phyloP scores from a whole-genome alignment of 192 early-diverging fungal species.

The Chytriomyces hyalinus region DNA sequence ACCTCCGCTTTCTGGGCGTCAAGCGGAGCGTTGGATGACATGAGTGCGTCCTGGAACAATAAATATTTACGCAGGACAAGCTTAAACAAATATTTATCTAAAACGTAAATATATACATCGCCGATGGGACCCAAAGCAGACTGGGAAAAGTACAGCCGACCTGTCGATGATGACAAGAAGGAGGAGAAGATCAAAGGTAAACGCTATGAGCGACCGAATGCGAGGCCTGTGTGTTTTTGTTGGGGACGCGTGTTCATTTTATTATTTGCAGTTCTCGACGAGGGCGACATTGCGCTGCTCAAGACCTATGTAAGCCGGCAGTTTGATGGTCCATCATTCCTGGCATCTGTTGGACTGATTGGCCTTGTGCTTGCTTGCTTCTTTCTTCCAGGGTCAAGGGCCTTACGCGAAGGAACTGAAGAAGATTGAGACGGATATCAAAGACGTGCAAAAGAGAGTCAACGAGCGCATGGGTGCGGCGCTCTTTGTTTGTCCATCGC shows the following conservation, averaged over 20 bases:
- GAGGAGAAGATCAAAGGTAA: conserved; percentile 84
- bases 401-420: conserved; percentile 96
- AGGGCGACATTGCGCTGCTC: conserved; percentile 87
- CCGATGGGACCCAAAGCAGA: conserved; percentile 85
- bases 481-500: too few relatives aligned
- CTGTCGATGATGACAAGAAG: conserved; percentile 75
- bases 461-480: conserved; percentile 94
- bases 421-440: conserved; percentile 91
- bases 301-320: conserved; percentile 82
- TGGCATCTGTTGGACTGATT: neutral
- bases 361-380: neutral
- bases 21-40: conserved; percentile 1
- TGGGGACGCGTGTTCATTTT: conserved; percentile 13
- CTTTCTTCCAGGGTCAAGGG: conserved; percentile 81
- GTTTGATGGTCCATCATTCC: neutral
- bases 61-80: neutral
- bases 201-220: neutral
- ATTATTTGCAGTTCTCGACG: conserved; percentile 73
- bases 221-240: neutral
- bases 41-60: neutral
- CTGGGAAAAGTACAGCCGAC: conserved; percentile 97
- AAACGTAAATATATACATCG: conserved; percentile 17
- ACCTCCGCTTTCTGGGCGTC: conserved; percentile 25
- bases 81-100: neutral
- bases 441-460: conserved; percentile 96